A percentile compares a stretch with the other conserved stretches of the same genome.
Conservation (phyloP, 2,329 filamentous ascomycete genomes). For the Nannizzia gypsea region DNA sequence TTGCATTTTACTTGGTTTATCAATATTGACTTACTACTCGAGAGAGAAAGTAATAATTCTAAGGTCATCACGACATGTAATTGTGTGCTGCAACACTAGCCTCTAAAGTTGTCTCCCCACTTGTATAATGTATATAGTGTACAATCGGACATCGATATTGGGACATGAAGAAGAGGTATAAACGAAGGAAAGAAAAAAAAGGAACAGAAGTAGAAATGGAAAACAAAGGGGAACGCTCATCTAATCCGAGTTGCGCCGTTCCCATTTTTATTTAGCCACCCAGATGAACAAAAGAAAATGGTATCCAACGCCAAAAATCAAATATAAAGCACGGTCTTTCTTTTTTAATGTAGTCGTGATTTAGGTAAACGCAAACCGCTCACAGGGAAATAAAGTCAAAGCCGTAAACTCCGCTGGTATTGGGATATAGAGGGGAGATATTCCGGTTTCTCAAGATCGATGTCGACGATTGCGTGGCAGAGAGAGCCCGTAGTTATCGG, state of each 20-base stretch:
- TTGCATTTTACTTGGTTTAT: no score
- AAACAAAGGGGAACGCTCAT: background rate
- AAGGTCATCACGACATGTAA: background rate
- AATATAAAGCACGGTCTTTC: background rate
- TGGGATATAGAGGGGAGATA: background rate
- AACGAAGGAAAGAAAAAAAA: background rate
- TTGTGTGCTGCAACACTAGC: background rate
- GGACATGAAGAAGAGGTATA: background rate
- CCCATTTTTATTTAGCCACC: conserved; percentile 2
- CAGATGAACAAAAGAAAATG: background rate
- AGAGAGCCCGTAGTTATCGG: background rate
- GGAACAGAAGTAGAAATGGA: no score
- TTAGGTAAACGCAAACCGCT: background rate
- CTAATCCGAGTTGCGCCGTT: conserved; percentile 1
- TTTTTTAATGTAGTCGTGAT: background rate
- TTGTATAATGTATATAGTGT: background rate
- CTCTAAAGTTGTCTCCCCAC: background rate
- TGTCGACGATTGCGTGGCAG: background rate
- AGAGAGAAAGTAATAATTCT: background rate
- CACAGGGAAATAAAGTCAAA: background rate
- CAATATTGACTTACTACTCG: no score
- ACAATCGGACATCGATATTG: background rate
- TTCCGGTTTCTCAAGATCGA: background rate
- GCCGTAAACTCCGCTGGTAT: background rate
- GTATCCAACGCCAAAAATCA: conserved; percentile 1